Conservation (phyloP, 805 yeast genomes). For the Teunomyces pallodes region DNA sequence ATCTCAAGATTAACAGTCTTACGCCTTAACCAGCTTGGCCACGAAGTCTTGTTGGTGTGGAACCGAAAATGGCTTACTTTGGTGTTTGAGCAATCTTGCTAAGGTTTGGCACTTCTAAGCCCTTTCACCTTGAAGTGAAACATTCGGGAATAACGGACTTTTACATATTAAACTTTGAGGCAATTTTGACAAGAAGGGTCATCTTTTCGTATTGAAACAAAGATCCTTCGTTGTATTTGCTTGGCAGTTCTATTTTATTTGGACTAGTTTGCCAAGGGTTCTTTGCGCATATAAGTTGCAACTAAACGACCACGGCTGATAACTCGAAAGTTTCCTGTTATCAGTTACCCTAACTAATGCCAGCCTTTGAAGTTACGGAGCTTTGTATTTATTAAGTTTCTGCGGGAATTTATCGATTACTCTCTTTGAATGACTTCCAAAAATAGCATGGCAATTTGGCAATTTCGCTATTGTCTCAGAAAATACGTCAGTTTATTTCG, state of each 20-base stretch:
- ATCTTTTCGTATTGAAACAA: neutral
- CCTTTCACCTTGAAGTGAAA: neutral
- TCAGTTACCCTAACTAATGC: too few relatives aligned
- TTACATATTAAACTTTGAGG: neutral
- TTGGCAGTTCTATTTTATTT: neutral
- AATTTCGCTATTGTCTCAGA: neutral
- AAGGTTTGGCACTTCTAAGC: neutral
- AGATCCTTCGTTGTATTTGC: neutral
- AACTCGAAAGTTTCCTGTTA: too few relatives aligned
- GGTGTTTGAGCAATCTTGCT: neutral
- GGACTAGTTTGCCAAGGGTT: neutral
- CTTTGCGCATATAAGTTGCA: neutral
- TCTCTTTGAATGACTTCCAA: neutral
- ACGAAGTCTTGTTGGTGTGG: conserved; percentile 11
- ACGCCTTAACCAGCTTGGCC: conserved; percentile 19
- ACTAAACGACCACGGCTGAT: too few relatives aligned
- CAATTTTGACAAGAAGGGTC: neutral
- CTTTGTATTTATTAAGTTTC: neutral
- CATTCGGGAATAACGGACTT: neutral
- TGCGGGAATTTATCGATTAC: neutral
- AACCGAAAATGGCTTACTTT: neutral
- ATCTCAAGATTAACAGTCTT: conserved; percentile 19
- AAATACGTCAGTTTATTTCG: neutral
- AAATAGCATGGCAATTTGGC: neutral
- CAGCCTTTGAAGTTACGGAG: too few relatives aligned